phyloP scores from a whole-genome alignment of 2,329 filamentous ascomycete genomes.

The Fusarium setosum region DNA sequence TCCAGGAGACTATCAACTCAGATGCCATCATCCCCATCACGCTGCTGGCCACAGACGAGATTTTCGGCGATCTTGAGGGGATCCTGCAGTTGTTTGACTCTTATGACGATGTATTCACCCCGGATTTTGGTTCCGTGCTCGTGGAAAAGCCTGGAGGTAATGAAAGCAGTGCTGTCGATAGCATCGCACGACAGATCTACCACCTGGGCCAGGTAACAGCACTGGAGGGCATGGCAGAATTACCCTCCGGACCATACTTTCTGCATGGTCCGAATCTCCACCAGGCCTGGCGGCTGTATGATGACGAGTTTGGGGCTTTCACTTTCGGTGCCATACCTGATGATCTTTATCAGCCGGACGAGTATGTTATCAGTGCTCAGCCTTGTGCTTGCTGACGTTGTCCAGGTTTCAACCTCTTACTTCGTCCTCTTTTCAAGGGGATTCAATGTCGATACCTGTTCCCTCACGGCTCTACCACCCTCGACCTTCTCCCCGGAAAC shows the following conservation, averaged over 20 bases:
- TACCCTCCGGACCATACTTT: slow-evolving; percentile 56
- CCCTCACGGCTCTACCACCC: slow-evolving; percentile 52
- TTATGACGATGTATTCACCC: slow-evolving; percentile 53
- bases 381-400: slow-evolving; percentile 9
- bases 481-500: slow-evolving; percentile 43
- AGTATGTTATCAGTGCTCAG: slow-evolving; percentile 28
- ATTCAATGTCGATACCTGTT: slow-evolving; percentile 49
- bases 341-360: slow-evolving; percentile 39
- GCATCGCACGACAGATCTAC: slow-evolving; percentile 23
- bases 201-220: slow-evolving; percentile 32
- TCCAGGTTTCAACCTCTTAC: slow-evolving; percentile 47
- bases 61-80: slow-evolving; percentile 50
- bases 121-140: slow-evolving; percentile 52
- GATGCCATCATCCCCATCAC: slow-evolving; percentile 55
- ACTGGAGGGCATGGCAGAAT: slow-evolving; percentile 33
- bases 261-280: slow-evolving; percentile 54
- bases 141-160: slow-evolving; percentile 50
- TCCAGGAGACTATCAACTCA: slow-evolving; percentile 55
- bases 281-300: slow-evolving; percentile 55
- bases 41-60: slow-evolving; percentile 51
- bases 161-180: not conserved
- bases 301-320: slow-evolving; percentile 51
- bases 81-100: slow-evolving; percentile 47
- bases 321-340: slow-evolving; percentile 52
- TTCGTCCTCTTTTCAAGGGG: slow-evolving; percentile 40